Conservation (phyloP, 176 grass and related monocot species). For the Triticum dicoccoides region DNA sequence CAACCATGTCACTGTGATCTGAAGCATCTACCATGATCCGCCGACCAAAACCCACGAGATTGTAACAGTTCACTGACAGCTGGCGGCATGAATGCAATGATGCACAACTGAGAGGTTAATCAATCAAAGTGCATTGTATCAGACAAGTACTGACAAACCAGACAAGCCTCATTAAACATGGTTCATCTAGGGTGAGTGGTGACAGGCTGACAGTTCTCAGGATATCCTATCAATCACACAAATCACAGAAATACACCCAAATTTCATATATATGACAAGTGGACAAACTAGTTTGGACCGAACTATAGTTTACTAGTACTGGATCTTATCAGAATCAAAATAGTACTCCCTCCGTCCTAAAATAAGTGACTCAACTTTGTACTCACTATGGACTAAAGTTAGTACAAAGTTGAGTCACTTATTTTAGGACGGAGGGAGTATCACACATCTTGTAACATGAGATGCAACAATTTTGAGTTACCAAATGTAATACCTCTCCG, state of each 20-base stretch:
- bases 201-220: not conserved
- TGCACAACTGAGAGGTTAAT: not conserved
- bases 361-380: too few relatives aligned
- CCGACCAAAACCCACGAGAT: slow-evolving; percentile 5
- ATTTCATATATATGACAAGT: not conserved
- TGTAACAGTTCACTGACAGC: slow-evolving; percentile 10
- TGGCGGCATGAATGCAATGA: slow-evolving; percentile 9
- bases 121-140: not conserved
- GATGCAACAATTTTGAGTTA: not conserved
- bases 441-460: not conserved
- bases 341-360: not conserved
- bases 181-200: not conserved
- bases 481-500: not conserved
- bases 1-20: slow-evolving; percentile 34
- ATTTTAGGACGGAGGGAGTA: not conserved
- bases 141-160: not conserved
- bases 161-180: not conserved
- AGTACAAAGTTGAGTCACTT: too few relatives aligned
- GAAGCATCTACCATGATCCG: slow-evolving; percentile 25
- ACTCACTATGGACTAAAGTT: too few relatives aligned
- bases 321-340: not conserved
- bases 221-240: not conserved
- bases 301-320: not conserved
- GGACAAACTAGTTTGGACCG: not conserved
- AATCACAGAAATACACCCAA: not conserved